Percentiles rank a stretch among this genome's conserved stretches.
phyloP scores from a whole-genome alignment of 177 flowering plant genomes.

The Vitis hybrid region DNA sequence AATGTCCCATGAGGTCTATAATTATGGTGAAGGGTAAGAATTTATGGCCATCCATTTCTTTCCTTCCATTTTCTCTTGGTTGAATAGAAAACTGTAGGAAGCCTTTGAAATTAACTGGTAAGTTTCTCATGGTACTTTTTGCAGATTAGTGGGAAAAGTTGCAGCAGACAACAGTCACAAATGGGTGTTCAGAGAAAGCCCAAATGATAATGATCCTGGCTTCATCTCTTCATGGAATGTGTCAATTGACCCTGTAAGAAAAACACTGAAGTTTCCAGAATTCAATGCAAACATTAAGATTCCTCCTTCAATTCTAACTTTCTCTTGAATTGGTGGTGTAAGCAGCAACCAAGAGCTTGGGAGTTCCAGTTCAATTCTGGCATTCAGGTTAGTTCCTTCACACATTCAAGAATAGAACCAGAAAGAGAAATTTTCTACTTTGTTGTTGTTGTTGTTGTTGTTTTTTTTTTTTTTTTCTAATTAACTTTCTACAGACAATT shows the following conservation, averaged over 20 bases:
- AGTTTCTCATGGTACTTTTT: conserved; percentile 1
- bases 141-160: conserved; percentile 74
- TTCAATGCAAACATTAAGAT: background rate
- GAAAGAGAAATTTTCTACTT: background rate
- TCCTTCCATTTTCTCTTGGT: background rate
- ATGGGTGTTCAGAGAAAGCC: conserved; percentile 63
- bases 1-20: conserved; percentile 87
- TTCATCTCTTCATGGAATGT: conserved; percentile 63
- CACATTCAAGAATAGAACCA: background rate
- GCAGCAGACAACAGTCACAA: conserved; percentile 83
- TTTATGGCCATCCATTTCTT: background rate
- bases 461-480: background rate
- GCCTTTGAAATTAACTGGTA: background rate
- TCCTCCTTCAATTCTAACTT: conserved; percentile 5
- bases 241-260: conserved; percentile 70
- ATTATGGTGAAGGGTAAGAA: conserved; percentile 80
- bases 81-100: background rate
- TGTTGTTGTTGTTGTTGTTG: background rate
- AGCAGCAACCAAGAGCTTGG: conserved; percentile 86
- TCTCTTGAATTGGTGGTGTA: conserved; percentile 4
- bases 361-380: conserved; percentile 75
- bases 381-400: conserved; percentile 56
- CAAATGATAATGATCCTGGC: conserved; percentile 43
- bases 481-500: conserved; percentile 47
- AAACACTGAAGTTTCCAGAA: background rate